Evolutionary conservation across 345 rosid genomes (phyloP).

Genomic region (Psidium friedrichsthalianum): DNA sequence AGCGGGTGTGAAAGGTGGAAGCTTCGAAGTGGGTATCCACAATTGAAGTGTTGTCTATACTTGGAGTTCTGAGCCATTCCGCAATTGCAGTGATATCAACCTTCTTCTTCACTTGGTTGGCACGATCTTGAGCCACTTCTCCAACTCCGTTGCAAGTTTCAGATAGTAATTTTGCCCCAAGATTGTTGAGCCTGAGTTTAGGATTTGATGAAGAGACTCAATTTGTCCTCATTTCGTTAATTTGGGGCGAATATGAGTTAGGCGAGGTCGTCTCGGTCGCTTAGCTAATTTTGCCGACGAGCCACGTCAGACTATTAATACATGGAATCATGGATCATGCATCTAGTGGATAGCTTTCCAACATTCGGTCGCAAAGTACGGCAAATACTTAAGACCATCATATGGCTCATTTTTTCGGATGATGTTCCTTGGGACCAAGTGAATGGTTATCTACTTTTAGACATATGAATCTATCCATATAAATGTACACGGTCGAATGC

Average conservation of each 20-base stretch:
- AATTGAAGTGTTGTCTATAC: too few relatives aligned
- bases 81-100: too few relatives aligned
- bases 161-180: not conserved
- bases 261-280: rapidly evolving
- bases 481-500: not conserved
- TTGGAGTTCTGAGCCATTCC: too few relatives aligned
- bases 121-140: not conserved
- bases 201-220: not conserved
- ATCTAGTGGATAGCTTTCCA: not conserved
- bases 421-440: not conserved
- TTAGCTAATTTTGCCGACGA: not conserved
- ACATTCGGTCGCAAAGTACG: not conserved
- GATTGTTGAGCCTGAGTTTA: not conserved
- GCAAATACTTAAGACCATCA: not conserved
- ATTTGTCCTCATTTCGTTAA: not conserved
- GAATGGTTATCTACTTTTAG: not conserved
- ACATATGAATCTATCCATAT: not conserved
- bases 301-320: not conserved
- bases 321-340: not conserved
- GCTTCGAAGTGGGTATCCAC: too few relatives aligned
- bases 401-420: not conserved
- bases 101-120: not conserved
- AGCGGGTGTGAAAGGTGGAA: too few relatives aligned
- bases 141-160: not conserved
- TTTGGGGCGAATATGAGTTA: not conserved